Evolutionary conservation across 2,329 filamentous ascomycete species (phyloP).

Genomic region (Talaromyces sp.): DNA sequence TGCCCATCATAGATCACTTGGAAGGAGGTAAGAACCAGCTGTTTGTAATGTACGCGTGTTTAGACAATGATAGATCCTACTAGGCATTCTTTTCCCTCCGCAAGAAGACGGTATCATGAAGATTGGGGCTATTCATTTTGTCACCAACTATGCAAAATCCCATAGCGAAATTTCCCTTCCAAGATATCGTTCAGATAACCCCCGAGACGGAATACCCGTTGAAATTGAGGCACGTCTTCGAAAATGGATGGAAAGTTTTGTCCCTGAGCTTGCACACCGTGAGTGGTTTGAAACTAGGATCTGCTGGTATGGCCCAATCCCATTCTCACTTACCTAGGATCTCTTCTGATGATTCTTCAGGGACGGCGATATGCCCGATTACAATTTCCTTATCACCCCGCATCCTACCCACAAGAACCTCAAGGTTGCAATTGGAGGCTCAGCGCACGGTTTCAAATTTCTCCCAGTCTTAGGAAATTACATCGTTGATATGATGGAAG

Average conservation of each 20-base stretch:
- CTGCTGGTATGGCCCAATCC: constrained; percentile 47
- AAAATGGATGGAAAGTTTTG: constrained; percentile 47
- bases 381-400: constrained; percentile 48
- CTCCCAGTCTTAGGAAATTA: constrained; percentile 9
- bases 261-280: constrained; percentile 50
- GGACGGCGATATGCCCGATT: constrained; percentile 45
- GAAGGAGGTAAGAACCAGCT: constrained; percentile 27
- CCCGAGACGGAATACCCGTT: constrained; percentile 39
- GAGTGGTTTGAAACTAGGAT: constrained; percentile 42
- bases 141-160: neutral
- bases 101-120: constrained; percentile 19
- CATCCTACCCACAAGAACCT: constrained; percentile 25
- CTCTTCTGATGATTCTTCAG: no score
- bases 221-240: constrained; percentile 41
- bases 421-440: constrained; percentile 16
- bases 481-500: constrained; percentile 1
- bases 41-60: constrained; percentile 47
- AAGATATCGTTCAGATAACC: constrained; percentile 31
- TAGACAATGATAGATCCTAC: constrained; percentile 17
- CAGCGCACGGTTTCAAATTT: constrained; percentile 9
- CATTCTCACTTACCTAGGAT: no score
- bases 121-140: neutral
- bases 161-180: constrained; percentile 20
- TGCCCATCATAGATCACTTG: constrained; percentile 48
- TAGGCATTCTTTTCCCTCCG: no score